A percentile compares a stretch with the other conserved stretches of the same genome.
Evolutionary conservation across 2,329 filamentous ascomycete genomes (phyloP).

Genomic region (Neofusicoccum parvum): DNA sequence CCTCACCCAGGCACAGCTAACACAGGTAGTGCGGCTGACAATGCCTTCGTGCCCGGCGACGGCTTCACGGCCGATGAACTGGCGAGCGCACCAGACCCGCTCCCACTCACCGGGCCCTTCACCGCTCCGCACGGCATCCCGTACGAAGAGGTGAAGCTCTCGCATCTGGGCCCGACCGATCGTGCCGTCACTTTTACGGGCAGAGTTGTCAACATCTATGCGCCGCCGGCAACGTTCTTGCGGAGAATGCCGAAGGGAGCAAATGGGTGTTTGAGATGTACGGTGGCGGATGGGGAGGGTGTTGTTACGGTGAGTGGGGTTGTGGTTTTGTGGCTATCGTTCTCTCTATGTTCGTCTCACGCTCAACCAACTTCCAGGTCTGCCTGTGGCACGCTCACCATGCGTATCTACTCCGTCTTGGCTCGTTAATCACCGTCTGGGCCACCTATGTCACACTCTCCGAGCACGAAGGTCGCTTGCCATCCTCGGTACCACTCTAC

Average conservation of each 20-base stretch:
- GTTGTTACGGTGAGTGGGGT: conserved; percentile 50
- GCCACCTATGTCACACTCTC: conserved; percentile 57
- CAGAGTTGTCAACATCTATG: conserved; percentile 58
- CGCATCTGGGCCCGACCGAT: conserved; percentile 53
- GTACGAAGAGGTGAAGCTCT: conserved; percentile 54
- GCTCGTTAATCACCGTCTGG: conserved; percentile 60
- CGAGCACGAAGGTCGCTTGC: conserved; percentile 44
- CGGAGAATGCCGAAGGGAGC: conserved; percentile 49
- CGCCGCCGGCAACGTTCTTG: conserved; percentile 39
- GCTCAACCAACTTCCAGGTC: background rate
- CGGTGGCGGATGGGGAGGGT: conserved; percentile 59
- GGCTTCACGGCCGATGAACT: conserved; percentile 56
- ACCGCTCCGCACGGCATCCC: conserved; percentile 1
- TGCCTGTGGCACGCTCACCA: conserved; percentile 54
- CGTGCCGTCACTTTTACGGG: conserved; percentile 56
- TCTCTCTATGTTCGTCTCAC: no score
- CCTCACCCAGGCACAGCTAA: conserved; percentile 21
- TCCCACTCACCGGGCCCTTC: background rate
- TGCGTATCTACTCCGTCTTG: conserved; percentile 51
- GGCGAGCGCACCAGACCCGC: background rate
- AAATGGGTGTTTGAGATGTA: conserved; percentile 55
- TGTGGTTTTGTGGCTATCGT: no score
- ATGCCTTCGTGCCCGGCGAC: conserved; percentile 42
- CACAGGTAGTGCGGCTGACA: conserved; percentile 24
- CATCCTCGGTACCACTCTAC: conserved; percentile 50